These are phyloP conservation scores for Chaetomium cochliodes DNA, from an alignment of 495 filamentous ascomycete genomes.

Conservation along the genomic window DNA sequence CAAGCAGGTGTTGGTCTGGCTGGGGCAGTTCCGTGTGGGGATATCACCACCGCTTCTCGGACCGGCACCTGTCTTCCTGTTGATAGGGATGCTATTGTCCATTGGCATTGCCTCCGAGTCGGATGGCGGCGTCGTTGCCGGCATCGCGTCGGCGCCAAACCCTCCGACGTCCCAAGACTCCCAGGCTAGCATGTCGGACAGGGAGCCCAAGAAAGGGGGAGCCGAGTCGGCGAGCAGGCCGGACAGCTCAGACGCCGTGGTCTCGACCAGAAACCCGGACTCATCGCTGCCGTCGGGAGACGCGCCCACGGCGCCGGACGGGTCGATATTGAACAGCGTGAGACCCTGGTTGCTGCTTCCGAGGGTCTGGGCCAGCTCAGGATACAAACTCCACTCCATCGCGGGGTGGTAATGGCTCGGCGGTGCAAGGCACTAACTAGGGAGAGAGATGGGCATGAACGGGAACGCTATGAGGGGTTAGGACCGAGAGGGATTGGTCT, in stretches of 20 bases:
- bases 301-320: background rate
- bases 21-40: background rate
- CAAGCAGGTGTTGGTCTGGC: background rate
- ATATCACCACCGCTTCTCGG: background rate
- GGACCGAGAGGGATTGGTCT: background rate
- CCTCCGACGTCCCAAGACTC: background rate
- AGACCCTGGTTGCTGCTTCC: background rate
- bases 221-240: background rate
- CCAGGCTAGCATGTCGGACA: background rate
- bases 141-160: background rate
- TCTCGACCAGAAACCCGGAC: background rate
- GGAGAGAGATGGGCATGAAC: background rate
- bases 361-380: background rate
- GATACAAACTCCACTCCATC: slow-evolving; percentile 8
- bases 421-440: background rate
- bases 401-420: background rate
- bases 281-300: background rate
- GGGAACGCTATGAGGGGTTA: background rate
- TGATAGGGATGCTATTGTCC: background rate
- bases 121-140: background rate
- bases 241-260: background rate
- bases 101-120: background rate
- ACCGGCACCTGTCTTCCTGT: background rate
- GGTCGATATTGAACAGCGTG: background rate
- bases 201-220: background rate